Percentiles rank a stretch among this genome's conserved stretches.
phyloP scores from a whole-genome alignment of 1,284 basidiomycete species.

The Leucoagaricus sp. region DNA sequence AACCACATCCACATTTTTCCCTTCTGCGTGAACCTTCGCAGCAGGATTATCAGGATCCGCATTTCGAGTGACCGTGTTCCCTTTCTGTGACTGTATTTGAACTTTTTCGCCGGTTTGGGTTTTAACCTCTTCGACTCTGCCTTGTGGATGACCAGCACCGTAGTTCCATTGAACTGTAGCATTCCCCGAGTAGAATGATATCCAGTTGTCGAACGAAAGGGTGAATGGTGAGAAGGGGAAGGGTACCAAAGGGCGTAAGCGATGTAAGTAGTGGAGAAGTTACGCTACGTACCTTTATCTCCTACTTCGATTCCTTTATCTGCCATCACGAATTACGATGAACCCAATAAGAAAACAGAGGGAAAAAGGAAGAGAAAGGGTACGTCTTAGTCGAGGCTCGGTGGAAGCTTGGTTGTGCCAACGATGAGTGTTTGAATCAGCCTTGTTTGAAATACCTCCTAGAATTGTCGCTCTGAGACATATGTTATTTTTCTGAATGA shows the following conservation, averaged over 20 bases:
- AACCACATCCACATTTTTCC: constrained; percentile 16
- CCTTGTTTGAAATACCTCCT: too few species aligned
- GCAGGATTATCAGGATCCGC: constrained; percentile 17
- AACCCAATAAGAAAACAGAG: background rate
- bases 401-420: too few species aligned
- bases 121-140: constrained; percentile 16
- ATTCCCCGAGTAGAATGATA: too few species aligned
- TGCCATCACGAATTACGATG: background rate
- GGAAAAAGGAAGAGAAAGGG: too few species aligned
- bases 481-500: too few species aligned
- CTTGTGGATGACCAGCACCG: constrained; percentile 15
- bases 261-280: too few species aligned
- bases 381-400: too few species aligned
- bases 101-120: constrained; percentile 14
- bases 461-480: too few species aligned
- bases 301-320: background rate
- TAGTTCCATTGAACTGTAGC: constrained; percentile 21
- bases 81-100: constrained; percentile 15
- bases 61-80: constrained; percentile 15
- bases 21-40: constrained; percentile 14
- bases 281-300: background rate
- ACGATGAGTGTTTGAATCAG: too few species aligned
- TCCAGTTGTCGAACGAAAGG: too few species aligned
- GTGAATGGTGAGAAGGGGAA: too few species aligned
- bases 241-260: too few species aligned